Evolutionary conservation across 176 grass and related monocot genomes (phyloP).

Genomic region (Metroxylon sagu): DNA sequence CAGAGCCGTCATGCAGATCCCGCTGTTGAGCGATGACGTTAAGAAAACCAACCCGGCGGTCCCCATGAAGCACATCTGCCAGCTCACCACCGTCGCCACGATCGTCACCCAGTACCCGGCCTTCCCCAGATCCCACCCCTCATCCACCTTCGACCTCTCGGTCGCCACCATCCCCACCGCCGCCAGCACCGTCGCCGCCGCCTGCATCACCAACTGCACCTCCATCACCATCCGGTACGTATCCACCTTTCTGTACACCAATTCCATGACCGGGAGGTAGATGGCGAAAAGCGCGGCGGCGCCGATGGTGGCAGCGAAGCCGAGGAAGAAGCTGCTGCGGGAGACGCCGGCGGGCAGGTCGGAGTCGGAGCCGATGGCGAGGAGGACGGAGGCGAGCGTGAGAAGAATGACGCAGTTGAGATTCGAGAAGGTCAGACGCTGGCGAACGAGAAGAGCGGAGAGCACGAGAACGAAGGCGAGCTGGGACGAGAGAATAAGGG

Average conservation of each 20-base stretch:
- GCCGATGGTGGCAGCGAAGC: slow-evolving; percentile 69
- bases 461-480: slow-evolving; percentile 81
- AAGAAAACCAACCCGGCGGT: slow-evolving; percentile 85
- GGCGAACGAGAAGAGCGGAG: slow-evolving; percentile 63
- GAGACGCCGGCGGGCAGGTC: slow-evolving; percentile 43
- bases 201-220: slow-evolving; percentile 87
- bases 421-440: slow-evolving; percentile 73
- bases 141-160: slow-evolving; percentile 29
- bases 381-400: slow-evolving; percentile 64
- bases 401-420: slow-evolving; percentile 85
- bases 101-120: slow-evolving; percentile 54
- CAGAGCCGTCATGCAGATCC: slow-evolving; percentile 90
- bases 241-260: slow-evolving; percentile 47
- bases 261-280: slow-evolving; percentile 84
- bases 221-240: slow-evolving; percentile 74
- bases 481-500: slow-evolving; percentile 82
- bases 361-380: slow-evolving; percentile 49
- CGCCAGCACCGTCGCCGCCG: slow-evolving; percentile 66
- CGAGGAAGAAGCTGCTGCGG: slow-evolving; percentile 37
- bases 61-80: slow-evolving; percentile 96
- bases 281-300: slow-evolving; percentile 68
- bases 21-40: slow-evolving; percentile 81
- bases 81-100: slow-evolving; percentile 39
- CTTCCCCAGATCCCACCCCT: slow-evolving; percentile 44
- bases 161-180: slow-evolving; percentile 33